These are phyloP conservation scores for Kondoa malvinella DNA, from an alignment of 768 basidiomycete species.

Conservation along the genomic window DNA sequence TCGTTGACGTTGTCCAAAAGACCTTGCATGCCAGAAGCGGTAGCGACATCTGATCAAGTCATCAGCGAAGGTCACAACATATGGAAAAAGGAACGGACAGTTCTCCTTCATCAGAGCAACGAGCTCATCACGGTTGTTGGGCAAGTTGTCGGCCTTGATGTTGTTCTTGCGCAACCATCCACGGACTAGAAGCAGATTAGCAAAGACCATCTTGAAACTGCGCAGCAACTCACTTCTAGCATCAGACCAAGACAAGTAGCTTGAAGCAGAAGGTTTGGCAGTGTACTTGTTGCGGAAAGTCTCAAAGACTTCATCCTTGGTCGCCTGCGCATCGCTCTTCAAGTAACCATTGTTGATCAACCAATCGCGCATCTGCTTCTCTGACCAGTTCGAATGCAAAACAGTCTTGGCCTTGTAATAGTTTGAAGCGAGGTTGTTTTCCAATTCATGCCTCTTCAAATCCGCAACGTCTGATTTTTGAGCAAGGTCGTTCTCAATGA, in stretches of 20 bases:
- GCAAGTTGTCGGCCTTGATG: slow-evolving; percentile 34
- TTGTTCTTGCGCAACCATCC: slow-evolving; percentile 69
- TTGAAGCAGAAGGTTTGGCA: slow-evolving; percentile 35
- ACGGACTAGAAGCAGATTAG: slow-evolving; percentile 38
- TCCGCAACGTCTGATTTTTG: slow-evolving; percentile 10
- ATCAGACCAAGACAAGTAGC: slow-evolving; percentile 81
- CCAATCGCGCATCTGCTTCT: slow-evolving; percentile 55
- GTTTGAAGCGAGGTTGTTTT: slow-evolving; percentile 56
- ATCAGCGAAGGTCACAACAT: slow-evolving; percentile 51
- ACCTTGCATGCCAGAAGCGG: slow-evolving; percentile 42
- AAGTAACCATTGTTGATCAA: slow-evolving; percentile 57
- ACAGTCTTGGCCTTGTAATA: slow-evolving; percentile 46
- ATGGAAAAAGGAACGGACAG: slow-evolving; percentile 47
- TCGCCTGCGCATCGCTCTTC: slow-evolving; percentile 43
- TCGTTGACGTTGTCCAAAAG: slow-evolving; percentile 49
- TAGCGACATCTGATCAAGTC: slow-evolving; percentile 34
- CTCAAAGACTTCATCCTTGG: slow-evolving; percentile 44
- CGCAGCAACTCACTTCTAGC: slow-evolving; percentile 38
- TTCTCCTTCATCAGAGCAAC: slow-evolving; percentile 40
- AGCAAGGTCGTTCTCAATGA: slow-evolving; percentile 23
- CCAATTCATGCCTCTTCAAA: slow-evolving; percentile 52
- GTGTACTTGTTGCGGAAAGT: slow-evolving; percentile 53
- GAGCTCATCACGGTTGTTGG: slow-evolving; percentile 53
- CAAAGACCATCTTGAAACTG: neutral
- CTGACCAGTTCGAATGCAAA: slow-evolving; percentile 53